Evolutionary conservation across 1,284 basidiomycete species (phyloP), one percentile per base, ranked within the genome.

Genomic region (Irpex sp.): DNA sequence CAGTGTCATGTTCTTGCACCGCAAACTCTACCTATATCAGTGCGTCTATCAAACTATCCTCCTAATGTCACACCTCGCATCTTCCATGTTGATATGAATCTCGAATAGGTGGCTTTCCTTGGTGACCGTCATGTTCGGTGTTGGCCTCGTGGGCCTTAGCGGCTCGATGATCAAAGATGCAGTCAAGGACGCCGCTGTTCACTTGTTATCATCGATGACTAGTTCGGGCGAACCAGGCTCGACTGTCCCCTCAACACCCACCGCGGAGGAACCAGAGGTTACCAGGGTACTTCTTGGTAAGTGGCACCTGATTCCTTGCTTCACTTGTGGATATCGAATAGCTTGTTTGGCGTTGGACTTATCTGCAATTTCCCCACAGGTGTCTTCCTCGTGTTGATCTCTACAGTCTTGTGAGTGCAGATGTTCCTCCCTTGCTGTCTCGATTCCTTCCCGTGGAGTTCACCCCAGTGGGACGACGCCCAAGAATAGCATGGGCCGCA

Each of bases 371-470:
- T 19, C 11, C n/a, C 15, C 46, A 47, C 59, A 90, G 88, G 97
- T 62, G 89, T 99, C 39, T 87, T 93, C 71, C 90, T 99, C 73
- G 87, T 99, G 62, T 80, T 98, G 47, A 95, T 97, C 71, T 97
- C 97, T n/a, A 97, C 99, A 78, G 79, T 98, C 65, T 99, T 97
- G 93, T 94, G 72, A 80, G 91, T 81, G 61, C 57, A 43, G 31
- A 19, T 54, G 17, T 31, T 63, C 55, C 56, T 36, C 61, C 57
- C 62, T 53, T 33, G 71, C 58, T 67, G 61, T 64, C 65, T 64
- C 63, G 49, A 21, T 47, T 35, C 64, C 62, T 69, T 56, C 66
- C 71, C 19, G 72, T 59, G 13, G 59, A 43, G 62, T 33, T 33
- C 31, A 33, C 31, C 31, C 31, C 56, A 43, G 37, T 35, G 21